Base-by-base conservation (phyloP, 2,329 filamentous ascomycete species). In the Elsinoe batatas region DNA sequence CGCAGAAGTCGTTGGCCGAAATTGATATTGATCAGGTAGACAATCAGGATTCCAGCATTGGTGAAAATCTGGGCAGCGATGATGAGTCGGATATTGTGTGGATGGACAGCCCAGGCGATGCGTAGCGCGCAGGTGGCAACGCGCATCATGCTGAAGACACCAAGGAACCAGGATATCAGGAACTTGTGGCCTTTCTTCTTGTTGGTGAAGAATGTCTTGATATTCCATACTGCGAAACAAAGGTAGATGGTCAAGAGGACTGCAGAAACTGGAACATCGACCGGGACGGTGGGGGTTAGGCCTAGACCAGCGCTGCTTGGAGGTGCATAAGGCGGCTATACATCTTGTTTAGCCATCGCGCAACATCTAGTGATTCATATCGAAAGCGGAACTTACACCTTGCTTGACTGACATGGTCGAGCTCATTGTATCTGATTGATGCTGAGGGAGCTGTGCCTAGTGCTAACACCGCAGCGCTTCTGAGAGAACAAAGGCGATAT, bases 141-240 rank as follows among this genome's bases (percentile, higher is more conserved):
- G 18, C 74, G 66, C 8, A 71, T 67, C 65, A 74, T 71, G 60
- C 70, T 73, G 62, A 76, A 75, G 2, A 66, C 65, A 47, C 74
- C 74, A 2, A 75, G 62, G 56, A 72, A 61, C 12, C 62, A 58
- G 33, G 65, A 71, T 54, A 73, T 62, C 6, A 74, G 38, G 54
- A 76, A 76, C 20, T 72, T 72, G 60, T 75, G 71, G 1, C 65
- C 65, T 53, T 64, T 61, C 32, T 62, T 59, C 54, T 57, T 63
- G 59, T 76, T 75, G 30, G 61, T 58, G 58, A 68, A 67, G 56
- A 74, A 70, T 32, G 72, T 70, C 3, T 64, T 66, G 69, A 74
- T 73, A 59, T 76, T 70, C 5, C 64, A 62, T 6, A 63, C 63
- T 4, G 70, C 73, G n/a, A 65, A 67, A 47, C 64, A 40, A 33